Conservation (phyloP, 2,329 filamentous ascomycete species). For the Fonsecaea nubica region DNA sequence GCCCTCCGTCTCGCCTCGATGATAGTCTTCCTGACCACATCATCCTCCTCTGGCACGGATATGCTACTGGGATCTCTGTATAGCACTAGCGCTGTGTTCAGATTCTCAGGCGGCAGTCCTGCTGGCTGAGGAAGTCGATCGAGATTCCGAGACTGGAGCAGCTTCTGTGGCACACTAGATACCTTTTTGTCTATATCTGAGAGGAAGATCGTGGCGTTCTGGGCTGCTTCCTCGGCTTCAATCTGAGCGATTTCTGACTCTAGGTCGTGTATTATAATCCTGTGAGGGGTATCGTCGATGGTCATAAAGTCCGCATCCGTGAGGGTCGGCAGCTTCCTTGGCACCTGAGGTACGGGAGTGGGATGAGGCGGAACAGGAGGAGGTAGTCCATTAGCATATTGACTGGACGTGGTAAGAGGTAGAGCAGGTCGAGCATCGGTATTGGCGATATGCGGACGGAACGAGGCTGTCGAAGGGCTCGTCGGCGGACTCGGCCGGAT, state of each 20-base stretch:
- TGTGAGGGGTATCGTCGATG: slow-evolving; percentile 83
- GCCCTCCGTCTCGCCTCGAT: slow-evolving; percentile 76
- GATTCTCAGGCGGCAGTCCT: slow-evolving; percentile 58
- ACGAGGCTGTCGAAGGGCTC: slow-evolving; percentile 5
- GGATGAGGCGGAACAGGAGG: slow-evolving; percentile 2
- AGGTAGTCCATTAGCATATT: background rate
- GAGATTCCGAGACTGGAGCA: slow-evolving; percentile 55
- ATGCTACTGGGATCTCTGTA: slow-evolving; percentile 81
- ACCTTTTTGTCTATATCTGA: slow-evolving; percentile 86
- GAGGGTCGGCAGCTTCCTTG: slow-evolving; percentile 17
- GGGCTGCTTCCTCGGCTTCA: slow-evolving; percentile 60
- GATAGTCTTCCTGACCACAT: slow-evolving; percentile 82
- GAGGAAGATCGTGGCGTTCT: slow-evolving; percentile 68
- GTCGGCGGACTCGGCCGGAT: slow-evolving; percentile 11
- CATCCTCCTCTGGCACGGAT: slow-evolving; percentile 74
- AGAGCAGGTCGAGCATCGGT: slow-evolving; percentile 26
- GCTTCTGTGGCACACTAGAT: slow-evolving; percentile 69
- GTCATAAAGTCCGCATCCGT: slow-evolving; percentile 70
- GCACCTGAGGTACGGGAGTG: slow-evolving; percentile 4
- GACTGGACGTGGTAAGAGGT: background rate
- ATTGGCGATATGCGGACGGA: slow-evolving; percentile 26
- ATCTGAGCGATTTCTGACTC: slow-evolving; percentile 81
- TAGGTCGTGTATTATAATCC: slow-evolving; percentile 88
- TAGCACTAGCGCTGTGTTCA: slow-evolving; percentile 72
- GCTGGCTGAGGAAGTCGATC: slow-evolving; percentile 1